Percentiles rank a stretch among this genome's conserved stretches.
Evolutionary conservation across 192 early-diverging fungal genomes (phyloP).

Genomic region (Phlyctochytrium planicorne): DNA sequence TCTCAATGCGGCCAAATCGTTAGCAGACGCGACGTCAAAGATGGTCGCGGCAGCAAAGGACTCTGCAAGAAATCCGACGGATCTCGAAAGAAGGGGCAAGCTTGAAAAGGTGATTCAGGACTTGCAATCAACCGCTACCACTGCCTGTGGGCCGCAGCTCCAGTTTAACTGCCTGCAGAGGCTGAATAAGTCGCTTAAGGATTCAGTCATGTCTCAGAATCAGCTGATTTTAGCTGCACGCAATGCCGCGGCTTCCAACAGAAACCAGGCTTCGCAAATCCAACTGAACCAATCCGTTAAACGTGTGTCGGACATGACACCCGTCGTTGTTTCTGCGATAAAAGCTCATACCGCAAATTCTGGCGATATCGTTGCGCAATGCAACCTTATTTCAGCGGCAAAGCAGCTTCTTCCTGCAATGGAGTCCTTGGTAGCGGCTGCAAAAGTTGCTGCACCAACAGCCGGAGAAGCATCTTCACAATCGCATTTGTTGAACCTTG

Average conservation of each 20-base stretch:
- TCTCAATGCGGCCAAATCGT: conserved; percentile 29
- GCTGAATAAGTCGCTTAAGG: conserved; percentile 46
- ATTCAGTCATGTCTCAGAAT: conserved; percentile 45
- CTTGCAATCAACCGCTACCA: conserved; percentile 13
- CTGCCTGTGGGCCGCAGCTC: conserved; percentile 38
- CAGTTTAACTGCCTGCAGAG: conserved; percentile 35
- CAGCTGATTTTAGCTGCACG: conserved; percentile 46
- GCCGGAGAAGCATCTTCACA: conserved; percentile 44
- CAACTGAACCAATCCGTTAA: conserved; percentile 47
- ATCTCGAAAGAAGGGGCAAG: conserved; percentile 8
- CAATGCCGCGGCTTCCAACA: conserved; percentile 41
- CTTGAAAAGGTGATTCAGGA: conserved; percentile 21
- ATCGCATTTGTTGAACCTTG: conserved; percentile 26
- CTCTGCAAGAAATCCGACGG: conserved; percentile 30
- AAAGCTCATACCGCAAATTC: conserved; percentile 27
- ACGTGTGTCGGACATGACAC: conserved; percentile 38
- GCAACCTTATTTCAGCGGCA: conserved; percentile 45
- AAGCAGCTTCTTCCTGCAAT: conserved; percentile 49
- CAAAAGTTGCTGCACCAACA: conserved; percentile 44
- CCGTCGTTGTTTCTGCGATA: conserved; percentile 30
- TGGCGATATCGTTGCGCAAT: conserved; percentile 38
- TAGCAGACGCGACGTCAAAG: conserved; percentile 45
- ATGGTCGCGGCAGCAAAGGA: conserved; percentile 53
- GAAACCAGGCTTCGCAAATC: conserved; percentile 53
- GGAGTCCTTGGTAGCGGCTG: conserved; percentile 28